Conservation (phyloP, 345 rosid species). For the Angophora floribunda region DNA sequence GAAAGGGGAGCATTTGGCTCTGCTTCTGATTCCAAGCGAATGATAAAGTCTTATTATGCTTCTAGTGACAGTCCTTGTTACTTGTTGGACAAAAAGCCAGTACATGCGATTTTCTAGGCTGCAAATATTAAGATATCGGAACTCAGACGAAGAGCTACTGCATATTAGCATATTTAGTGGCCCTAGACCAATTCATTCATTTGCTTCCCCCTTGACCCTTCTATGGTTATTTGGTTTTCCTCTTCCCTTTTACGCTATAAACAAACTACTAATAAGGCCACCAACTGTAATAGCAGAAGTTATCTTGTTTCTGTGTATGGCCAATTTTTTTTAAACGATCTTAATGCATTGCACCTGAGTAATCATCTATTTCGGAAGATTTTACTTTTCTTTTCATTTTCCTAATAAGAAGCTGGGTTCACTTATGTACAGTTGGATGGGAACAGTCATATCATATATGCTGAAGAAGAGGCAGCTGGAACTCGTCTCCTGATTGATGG, state of each 20-base stretch:
- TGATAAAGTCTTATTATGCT: background rate
- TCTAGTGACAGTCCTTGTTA: background rate
- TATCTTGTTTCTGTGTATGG: background rate
- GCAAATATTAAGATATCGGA: background rate
- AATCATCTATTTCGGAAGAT: background rate
- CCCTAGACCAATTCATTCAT: background rate
- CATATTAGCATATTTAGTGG: background rate
- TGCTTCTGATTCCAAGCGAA: background rate
- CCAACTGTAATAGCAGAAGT: background rate
- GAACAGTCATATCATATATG: slow-evolving; percentile 97
- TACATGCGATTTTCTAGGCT: background rate
- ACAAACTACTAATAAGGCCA: background rate
- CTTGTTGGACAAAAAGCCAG: background rate
- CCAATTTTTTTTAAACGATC: background rate
- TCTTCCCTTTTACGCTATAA: background rate
- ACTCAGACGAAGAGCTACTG: background rate
- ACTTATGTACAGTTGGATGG: slow-evolving; percentile 68
- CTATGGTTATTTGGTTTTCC: background rate
- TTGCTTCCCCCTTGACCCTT: background rate
- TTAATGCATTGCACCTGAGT: background rate
- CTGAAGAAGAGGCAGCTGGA: slow-evolving; percentile 99
- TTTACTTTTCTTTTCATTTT: background rate
- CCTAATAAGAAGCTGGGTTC: background rate
- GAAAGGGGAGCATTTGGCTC: background rate
- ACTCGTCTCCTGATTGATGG: slow-evolving; percentile 99